Conservation (phyloP, 2,329 filamentous ascomycete genomes). For the Alternaria burnsii region DNA sequence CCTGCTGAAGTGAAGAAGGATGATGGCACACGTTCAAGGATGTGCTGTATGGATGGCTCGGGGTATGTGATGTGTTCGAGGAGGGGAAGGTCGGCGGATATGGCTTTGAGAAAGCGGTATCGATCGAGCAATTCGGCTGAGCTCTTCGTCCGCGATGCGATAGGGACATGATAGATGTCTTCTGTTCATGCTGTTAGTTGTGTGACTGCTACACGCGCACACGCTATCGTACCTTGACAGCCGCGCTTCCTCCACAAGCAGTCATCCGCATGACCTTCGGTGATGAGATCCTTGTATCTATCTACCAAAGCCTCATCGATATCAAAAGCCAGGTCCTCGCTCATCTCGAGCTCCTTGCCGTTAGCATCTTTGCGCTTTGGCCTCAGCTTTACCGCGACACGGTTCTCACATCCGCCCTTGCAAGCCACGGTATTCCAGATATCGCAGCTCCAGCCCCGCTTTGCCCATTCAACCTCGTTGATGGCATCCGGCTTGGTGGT, state of each 20-base stretch:
- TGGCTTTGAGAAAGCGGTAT: slow-evolving; percentile 51
- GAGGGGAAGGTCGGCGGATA: slow-evolving; percentile 45
- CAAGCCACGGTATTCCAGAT: slow-evolving; percentile 79
- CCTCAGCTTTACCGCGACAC: slow-evolving; percentile 79
- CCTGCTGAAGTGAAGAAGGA: slow-evolving; percentile 35
- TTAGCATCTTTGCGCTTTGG: slow-evolving; percentile 60
- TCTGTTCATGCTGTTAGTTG: slow-evolving; percentile 50
- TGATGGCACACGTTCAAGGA: slow-evolving; percentile 36
- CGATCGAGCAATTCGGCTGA: slow-evolving; percentile 49
- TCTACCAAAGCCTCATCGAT: slow-evolving; percentile 73
- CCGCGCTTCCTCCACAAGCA: slow-evolving; percentile 88
- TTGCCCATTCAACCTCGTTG: slow-evolving; percentile 93
- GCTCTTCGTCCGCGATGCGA: slow-evolving; percentile 51
- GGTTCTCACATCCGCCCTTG: slow-evolving; percentile 79
- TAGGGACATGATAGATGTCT: slow-evolving; percentile 69
- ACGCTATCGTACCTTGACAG: slow-evolving; percentile 74
- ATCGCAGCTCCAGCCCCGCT: slow-evolving; percentile 87
- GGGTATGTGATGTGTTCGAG: slow-evolving; percentile 46
- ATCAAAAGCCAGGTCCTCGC: slow-evolving; percentile 57
- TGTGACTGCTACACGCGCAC: background rate
- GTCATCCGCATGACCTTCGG: slow-evolving; percentile 77
- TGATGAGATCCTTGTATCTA: slow-evolving; percentile 76
- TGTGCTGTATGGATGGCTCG: slow-evolving; percentile 34
- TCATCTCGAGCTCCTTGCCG: slow-evolving; percentile 60
- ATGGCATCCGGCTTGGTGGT: slow-evolving; percentile 87